Conservation (phyloP, 1,139 yeast species). For the Pichia norvegensis region DNA sequence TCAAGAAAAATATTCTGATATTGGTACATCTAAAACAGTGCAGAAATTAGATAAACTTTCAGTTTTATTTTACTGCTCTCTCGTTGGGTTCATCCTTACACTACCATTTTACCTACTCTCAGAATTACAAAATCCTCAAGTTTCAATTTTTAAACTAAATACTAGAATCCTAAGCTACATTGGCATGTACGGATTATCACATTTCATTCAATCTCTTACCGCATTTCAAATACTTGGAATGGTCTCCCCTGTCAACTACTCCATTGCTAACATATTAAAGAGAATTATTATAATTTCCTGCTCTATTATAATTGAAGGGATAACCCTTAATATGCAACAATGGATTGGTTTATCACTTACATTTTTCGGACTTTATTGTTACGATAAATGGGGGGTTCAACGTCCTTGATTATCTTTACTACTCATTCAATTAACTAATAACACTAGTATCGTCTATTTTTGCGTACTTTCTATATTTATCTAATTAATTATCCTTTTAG, state of each 20-base stretch:
- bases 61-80: constrained; percentile 74
- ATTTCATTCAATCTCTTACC: constrained; percentile 75
- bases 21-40: neutral
- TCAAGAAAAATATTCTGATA: constrained; percentile 2
- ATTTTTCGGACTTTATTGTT: constrained; percentile 51
- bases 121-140: constrained; percentile 34
- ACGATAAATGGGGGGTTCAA: constrained; percentile 65
- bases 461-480: no score
- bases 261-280: constrained; percentile 82
- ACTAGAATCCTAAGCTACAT: constrained; percentile 33
- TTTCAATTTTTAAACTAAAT: constrained; percentile 34
- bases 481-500: no score
- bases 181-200: constrained; percentile 63
- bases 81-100: constrained; percentile 71
- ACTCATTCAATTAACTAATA: neutral
- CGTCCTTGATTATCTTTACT: neutral
- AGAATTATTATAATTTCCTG: constrained; percentile 78
- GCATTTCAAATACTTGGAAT: constrained; percentile 87
- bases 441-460: no score
- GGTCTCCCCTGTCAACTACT: constrained; percentile 82
- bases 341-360: constrained; percentile 67
- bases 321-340: constrained; percentile 48
- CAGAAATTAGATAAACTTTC: constrained; percentile 72
- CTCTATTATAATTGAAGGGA: constrained; percentile 74
- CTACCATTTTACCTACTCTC: constrained; percentile 67